Conservation (phyloP, 2,329 filamentous ascomycete genomes). For the Aspergillus fijiensis region DNA sequence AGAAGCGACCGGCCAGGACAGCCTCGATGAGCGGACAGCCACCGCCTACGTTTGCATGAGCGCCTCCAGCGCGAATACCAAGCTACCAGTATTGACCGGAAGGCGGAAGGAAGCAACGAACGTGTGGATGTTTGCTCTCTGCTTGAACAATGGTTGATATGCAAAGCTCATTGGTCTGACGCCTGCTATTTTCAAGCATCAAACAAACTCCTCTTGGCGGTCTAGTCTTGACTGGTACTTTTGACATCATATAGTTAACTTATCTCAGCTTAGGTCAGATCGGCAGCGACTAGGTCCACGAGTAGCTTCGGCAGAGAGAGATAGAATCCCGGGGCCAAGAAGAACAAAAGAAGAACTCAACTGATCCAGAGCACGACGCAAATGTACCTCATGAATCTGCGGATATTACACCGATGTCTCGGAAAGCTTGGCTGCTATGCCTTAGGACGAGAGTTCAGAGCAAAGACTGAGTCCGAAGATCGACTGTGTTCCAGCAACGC, state of each 20-base stretch:
- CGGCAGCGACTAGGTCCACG: not conserved
- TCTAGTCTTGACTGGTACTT: conserved; percentile 24
- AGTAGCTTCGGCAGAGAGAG: conserved; percentile 4
- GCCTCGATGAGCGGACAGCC: conserved; percentile 22
- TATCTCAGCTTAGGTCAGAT: conserved; percentile 3
- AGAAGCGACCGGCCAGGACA: conserved; percentile 7
- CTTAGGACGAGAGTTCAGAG: conserved; percentile 6
- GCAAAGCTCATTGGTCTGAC: conserved; percentile 26
- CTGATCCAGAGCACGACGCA: conserved; percentile 11
- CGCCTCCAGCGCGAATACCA: conserved; percentile 20
- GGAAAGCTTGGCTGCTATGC: conserved; percentile 11
- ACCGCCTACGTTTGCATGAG: conserved; percentile 35
- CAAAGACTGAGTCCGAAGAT: conserved; percentile 8
- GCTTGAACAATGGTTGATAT: conserved; percentile 13
- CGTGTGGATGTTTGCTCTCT: conserved; percentile 31
- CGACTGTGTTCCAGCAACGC: conserved; percentile 8
- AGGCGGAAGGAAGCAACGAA: conserved; percentile 3
- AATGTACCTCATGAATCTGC: conserved; percentile 14
- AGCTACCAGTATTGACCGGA: conserved; percentile 12
- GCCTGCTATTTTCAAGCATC: conserved; percentile 22
- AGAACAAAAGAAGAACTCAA: not conserved
- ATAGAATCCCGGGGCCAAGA: conserved; percentile 7
- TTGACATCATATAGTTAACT: conserved; percentile 10
- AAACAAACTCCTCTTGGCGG: conserved; percentile 27
- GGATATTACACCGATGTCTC: conserved; percentile 21